Evolutionary conservation across 495 filamentous ascomycete genomes (phyloP).

Genomic region (Evansstolkia leycettana): DNA sequence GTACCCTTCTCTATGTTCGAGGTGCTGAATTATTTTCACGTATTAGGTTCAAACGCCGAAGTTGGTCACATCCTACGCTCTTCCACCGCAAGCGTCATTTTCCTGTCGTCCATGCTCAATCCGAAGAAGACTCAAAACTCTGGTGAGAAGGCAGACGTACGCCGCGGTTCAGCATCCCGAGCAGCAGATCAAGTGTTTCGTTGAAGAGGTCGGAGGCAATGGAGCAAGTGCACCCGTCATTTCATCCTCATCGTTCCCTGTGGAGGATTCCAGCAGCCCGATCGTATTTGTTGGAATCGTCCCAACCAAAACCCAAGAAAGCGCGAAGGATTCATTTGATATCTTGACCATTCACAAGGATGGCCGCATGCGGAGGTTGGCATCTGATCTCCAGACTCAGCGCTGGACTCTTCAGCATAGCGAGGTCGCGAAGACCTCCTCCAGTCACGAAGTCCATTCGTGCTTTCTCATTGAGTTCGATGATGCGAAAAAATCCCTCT

Average conservation of each 20-base stretch:
- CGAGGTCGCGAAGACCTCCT: conserved; percentile 20
- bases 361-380: conserved; percentile 28
- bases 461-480: conserved; percentile 35
- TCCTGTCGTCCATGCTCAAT: conserved; percentile 68
- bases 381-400: conserved; percentile 27
- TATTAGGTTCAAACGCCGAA: conserved; percentile 69
- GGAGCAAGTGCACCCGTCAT: conserved; percentile 25
- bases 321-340: conserved; percentile 20
- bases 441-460: conserved; percentile 20
- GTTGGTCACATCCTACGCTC: conserved; percentile 70
- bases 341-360: conserved; percentile 36
- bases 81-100: conserved; percentile 70
- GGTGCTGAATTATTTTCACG: conserved; percentile 11
- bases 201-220: conserved; percentile 30
- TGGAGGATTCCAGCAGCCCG: conserved; percentile 31
- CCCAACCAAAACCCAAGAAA: conserved; percentile 11
- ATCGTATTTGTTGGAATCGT: conserved; percentile 29
- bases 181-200: conserved; percentile 40
- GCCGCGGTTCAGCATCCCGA: conserved; percentile 29
- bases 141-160: conserved; percentile 64
- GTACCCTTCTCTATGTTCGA: no score
- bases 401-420: conserved; percentile 31
- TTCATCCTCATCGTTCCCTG: conserved; percentile 25
- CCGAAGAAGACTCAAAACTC: conserved; percentile 42
- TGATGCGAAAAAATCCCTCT: conserved; percentile 28